phyloP scores from a whole-genome alignment of 306 rosid species.

The Rosa chinensis region DNA sequence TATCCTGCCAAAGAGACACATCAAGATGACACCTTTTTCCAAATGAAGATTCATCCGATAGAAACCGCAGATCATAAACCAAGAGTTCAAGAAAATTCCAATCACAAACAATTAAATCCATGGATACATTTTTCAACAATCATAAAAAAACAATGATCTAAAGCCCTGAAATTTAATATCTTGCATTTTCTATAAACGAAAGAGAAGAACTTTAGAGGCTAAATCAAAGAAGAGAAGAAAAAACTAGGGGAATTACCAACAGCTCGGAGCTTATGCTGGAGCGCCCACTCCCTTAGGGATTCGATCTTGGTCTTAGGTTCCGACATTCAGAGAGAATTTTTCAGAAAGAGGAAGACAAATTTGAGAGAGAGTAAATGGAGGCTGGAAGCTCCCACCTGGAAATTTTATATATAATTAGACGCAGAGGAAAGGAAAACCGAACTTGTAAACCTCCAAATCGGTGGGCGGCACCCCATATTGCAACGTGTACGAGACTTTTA shows the following conservation, averaged over 20 bases:
- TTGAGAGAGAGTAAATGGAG: not conserved
- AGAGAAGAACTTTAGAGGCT: not conserved
- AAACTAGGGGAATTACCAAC: constrained; percentile 56
- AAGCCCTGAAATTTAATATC: not conserved
- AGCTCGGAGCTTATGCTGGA: constrained; percentile 87
- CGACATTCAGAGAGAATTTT: constrained; percentile 45
- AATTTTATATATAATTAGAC: not conserved
- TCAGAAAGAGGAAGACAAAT: not conserved
- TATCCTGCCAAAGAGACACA: not conserved
- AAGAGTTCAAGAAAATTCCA: not conserved
- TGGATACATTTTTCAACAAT: not conserved
- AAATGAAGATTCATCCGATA: not conserved
- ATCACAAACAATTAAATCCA: not conserved
- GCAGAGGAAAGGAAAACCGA: constrained; percentile 35
- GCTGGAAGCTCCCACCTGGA: not conserved
- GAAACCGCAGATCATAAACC: not conserved
- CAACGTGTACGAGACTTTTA: not conserved
- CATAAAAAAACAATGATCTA: not conserved
- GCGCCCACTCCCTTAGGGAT: constrained; percentile 71
- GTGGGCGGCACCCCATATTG: constrained; percentile 24
- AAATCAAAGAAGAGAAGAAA: not conserved
- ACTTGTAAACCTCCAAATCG: constrained; percentile 33
- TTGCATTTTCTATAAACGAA: not conserved
- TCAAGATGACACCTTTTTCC: not conserved
- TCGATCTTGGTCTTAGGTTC: constrained; percentile 65